Evolutionary conservation across 2,329 filamentous ascomycete species (phyloP).

Genomic region (Penicillium frequentans): DNA sequence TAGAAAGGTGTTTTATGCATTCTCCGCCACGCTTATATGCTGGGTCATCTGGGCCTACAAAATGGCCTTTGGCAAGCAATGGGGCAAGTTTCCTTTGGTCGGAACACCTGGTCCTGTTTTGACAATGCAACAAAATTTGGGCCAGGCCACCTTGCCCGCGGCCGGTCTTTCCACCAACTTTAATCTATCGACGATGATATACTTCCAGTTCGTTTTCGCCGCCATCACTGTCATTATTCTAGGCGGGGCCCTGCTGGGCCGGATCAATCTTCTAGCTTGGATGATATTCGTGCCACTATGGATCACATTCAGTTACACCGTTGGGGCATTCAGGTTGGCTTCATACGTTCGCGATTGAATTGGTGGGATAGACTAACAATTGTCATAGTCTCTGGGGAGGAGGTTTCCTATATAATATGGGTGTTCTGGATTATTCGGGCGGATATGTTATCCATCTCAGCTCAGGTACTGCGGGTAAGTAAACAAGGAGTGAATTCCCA

Average conservation of each 20-base stretch:
- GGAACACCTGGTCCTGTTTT: neutral
- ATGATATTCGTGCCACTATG: neutral
- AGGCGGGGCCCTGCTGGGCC: neutral
- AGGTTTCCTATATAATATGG: neutral
- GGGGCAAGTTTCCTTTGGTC: constrained; percentile 45
- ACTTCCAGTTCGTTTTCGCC: neutral
- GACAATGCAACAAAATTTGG: neutral
- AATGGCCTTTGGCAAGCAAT: constrained; percentile 51
- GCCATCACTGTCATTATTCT: neutral
- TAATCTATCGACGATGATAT: neutral
- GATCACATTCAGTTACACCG: neutral
- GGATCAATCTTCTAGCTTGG: neutral
- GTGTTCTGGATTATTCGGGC: neutral
- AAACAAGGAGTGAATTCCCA: neutral
- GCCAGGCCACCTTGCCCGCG: neutral
- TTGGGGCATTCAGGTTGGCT: neutral
- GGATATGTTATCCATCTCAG: neutral
- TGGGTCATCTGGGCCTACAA: constrained; percentile 55
- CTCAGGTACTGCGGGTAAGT: neutral
- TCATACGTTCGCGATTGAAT: neutral
- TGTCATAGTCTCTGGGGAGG: neutral
- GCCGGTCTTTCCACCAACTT: neutral
- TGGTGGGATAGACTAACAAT: neutral
- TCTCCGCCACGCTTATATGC: constrained; percentile 44
- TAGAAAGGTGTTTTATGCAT: neutral